Evolutionary conservation across 306 rosid genomes (phyloP).

Genomic region (Castanea mollissima): DNA sequence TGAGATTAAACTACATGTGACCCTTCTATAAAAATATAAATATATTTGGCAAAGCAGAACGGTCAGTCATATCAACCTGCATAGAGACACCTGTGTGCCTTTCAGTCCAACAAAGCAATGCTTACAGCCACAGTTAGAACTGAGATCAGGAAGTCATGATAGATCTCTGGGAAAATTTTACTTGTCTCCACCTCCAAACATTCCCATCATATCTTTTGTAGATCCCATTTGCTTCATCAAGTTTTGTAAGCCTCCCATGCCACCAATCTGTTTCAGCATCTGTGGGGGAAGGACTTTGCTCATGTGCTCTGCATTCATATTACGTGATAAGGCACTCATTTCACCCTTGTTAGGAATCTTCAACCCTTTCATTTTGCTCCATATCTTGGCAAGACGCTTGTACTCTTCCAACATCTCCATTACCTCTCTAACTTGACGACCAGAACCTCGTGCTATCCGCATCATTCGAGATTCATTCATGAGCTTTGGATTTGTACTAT

Average conservation of each 20-base stretch:
- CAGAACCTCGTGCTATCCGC: slow-evolving; percentile 85
- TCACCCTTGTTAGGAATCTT: slow-evolving; percentile 85
- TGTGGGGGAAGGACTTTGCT: slow-evolving; percentile 83
- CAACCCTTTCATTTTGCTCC: slow-evolving; percentile 81
- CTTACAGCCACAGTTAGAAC: slow-evolving; percentile 1
- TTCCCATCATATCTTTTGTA: slow-evolving; percentile 79
- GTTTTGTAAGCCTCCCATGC: slow-evolving; percentile 80
- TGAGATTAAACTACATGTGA: background rate
- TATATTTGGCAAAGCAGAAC: background rate
- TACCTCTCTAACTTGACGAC: slow-evolving; percentile 64
- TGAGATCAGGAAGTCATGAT: background rate
- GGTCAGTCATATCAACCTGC: background rate
- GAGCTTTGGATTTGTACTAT: slow-evolving; percentile 74
- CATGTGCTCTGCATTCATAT: slow-evolving; percentile 85
- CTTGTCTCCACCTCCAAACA: slow-evolving; percentile 72
- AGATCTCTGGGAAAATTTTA: slow-evolving; percentile 8
- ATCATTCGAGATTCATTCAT: slow-evolving; percentile 73
- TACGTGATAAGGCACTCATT: slow-evolving; percentile 66
- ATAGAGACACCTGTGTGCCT: background rate
- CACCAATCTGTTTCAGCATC: slow-evolving; percentile 86
- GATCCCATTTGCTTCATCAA: slow-evolving; percentile 90
- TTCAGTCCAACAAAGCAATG: background rate
- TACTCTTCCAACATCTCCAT: slow-evolving; percentile 88
- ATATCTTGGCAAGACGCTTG: slow-evolving; percentile 75
- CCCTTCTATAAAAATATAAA: background rate